Base-by-base conservation (phyloP, 345 rosid species). In the Raphanus sativus region DNA sequence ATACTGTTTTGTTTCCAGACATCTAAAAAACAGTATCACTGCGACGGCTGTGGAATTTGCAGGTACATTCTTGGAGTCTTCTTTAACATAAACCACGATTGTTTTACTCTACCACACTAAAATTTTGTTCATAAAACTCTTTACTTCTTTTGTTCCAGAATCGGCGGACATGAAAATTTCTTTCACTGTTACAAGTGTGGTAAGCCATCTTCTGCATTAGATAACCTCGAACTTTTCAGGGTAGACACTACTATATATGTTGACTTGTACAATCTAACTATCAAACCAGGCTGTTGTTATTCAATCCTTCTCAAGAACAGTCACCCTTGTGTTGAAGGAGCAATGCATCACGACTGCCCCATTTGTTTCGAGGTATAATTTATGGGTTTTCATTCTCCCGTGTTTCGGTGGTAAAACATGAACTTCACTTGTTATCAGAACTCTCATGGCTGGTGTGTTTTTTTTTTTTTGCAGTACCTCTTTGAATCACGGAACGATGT, bases 331-430 rank as follows among this genome's bases (percentile, higher is more conserved):
- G 88, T 94, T n/a, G 98, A 94, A 78, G 90, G 97, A 62, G 98
- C 98, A n/a, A 91, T 94, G 98, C 98, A 91, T 78, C 98, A 90
- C 17, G 91, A 91, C 52, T 94, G 98, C 58, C 96, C 97, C 12
- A 89, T 94, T 65, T 94, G 98, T 75, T 94, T 89, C 62, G 98
- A 94, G 97, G 98, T 21, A 21, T 21, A 21, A 21, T 21, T 21
- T 21, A 21, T 21, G 21, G 21, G 21, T 21, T 21, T 21, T 21
- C 21, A 21, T 21, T 21, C 21, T 21, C 21, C 21, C 21, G 21
- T 21, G 21, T 21, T 21, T 21, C 21, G 21, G 21, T 21, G 21
- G 21, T 21, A 21, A 21, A 21, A 21, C 21, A 21, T 21, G 21
- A 21, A 21, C 21, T 21, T 21, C 21, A 21, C 21, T 21, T 21